Base-by-base conservation (phyloP, 176 grass and related monocot species). In the Musa troglodytarum region DNA sequence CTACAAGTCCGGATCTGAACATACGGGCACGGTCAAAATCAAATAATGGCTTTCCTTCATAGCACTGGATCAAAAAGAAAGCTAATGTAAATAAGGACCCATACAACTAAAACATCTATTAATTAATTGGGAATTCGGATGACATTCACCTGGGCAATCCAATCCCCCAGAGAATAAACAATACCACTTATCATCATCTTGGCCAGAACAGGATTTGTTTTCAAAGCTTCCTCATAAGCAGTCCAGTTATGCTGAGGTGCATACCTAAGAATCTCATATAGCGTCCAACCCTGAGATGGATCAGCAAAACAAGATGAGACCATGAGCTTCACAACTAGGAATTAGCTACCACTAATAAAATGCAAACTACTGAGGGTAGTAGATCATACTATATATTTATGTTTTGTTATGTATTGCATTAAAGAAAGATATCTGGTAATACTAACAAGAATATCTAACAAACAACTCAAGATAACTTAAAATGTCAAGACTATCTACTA, bases 141-240 rank as follows among this genome's bases (percentile, higher is more conserved):
- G 2, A 51, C 54, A 52, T 70, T 1, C n/a, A 97, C 93, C 90
- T 93, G 94, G 0, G 94, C 94, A 55, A 98, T 98, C 94, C 94
- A 98, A 66, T 98, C 94, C 12, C 94, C 94, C 10, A 98, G 63
- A 10, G 95, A 98, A 74, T 98, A 98, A 69, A 98, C 94, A 7
- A 98, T 79, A 11, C 94, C 94, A 56, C 94, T 98, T 24, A 98
- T 98, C 94, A 98, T 89, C 94, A 98, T 98, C 83, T 98, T 98
- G 57, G 94, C 90, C 15, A 98, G 90, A 61, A 98, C 88, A 5
- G 94, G 90, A 75, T 98, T 98, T 75, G 83, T 75, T 81, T 93
- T 91, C 71, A 98, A 85, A 53, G 94, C 88, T 53, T 98, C 90
- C 79, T 98, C 94, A 61, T 98, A 98, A 0, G 94, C 94, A 21